These are phyloP conservation scores for Suhomyces emberorum DNA, from an alignment of 805 yeast genomes.

Conservation along the genomic window DNA sequence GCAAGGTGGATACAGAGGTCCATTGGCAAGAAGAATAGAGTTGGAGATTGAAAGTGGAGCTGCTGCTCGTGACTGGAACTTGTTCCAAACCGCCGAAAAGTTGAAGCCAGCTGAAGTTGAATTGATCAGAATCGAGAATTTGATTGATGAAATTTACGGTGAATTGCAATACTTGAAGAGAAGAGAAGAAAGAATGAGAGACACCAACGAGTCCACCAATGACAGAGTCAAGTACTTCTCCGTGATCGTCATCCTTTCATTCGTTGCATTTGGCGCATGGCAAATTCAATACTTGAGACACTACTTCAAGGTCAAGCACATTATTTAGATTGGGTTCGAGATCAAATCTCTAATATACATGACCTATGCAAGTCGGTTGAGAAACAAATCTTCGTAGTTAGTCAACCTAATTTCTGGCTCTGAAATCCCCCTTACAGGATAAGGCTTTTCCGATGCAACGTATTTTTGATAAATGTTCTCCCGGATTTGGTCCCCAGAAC, in stretches of 20 bases:
- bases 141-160: conserved; percentile 73
- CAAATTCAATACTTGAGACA: conserved; percentile 89
- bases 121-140: conserved; percentile 79
- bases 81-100: conserved; percentile 87
- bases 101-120: conserved; percentile 91
- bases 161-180: conserved; percentile 80
- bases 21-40: conserved; percentile 68
- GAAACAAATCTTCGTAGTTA: too few species aligned
- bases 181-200: conserved; percentile 91
- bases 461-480: too few species aligned
- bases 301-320: conserved; percentile 85
- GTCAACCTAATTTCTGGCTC: too few species aligned
- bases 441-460: too few species aligned
- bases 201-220: conserved; percentile 95
- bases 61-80: conserved; percentile 97
- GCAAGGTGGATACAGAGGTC: conserved; percentile 15
- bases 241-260: conserved; percentile 58
- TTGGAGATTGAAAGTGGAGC: conserved; percentile 94
- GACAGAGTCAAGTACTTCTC: conserved; percentile 89
- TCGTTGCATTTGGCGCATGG: conserved; percentile 84
- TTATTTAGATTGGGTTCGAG: too few species aligned
- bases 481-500: too few species aligned
- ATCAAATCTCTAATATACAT: too few species aligned
- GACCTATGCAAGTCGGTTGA: too few species aligned
- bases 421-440: too few species aligned